Evolutionary conservation across 108 stramenopile genomes (phyloP).

Genomic region (Skeletonema tropicum): DNA sequence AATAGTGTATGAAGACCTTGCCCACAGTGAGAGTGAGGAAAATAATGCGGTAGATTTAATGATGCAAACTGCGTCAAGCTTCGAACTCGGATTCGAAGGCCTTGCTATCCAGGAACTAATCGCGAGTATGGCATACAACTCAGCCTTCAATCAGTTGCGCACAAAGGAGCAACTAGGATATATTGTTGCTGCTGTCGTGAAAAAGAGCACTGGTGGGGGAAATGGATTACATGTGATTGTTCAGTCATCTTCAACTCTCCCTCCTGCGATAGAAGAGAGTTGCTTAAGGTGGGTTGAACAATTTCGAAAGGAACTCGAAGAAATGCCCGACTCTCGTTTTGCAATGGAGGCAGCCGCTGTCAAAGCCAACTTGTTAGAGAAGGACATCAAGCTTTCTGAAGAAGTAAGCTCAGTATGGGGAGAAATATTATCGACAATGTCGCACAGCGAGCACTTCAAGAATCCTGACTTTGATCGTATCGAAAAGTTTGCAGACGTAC

Average conservation of each 20-base stretch:
- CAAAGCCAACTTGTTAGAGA: slow-evolving; percentile 75
- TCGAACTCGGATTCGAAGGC: slow-evolving; percentile 75
- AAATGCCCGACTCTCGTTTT: slow-evolving; percentile 68
- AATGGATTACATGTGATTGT: slow-evolving; percentile 76
- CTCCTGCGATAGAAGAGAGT: slow-evolving; percentile 74
- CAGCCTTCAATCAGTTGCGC: slow-evolving; percentile 83
- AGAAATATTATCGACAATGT: slow-evolving; percentile 61
- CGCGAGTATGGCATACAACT: slow-evolving; percentile 80
- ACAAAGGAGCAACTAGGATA: slow-evolving; percentile 91
- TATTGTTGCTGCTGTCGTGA: slow-evolving; percentile 77
- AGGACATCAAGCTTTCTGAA: slow-evolving; percentile 77
- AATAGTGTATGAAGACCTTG: slow-evolving; percentile 71
- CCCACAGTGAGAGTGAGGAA: slow-evolving; percentile 72
- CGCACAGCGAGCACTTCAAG: slow-evolving; percentile 55
- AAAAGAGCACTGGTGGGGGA: slow-evolving; percentile 74
- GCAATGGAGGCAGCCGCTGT: slow-evolving; percentile 81
- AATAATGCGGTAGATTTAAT: slow-evolving; percentile 82
- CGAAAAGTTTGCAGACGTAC: slow-evolving; percentile 71
- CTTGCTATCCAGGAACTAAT: slow-evolving; percentile 79
- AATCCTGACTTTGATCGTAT: slow-evolving; percentile 79
- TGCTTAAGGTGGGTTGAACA: slow-evolving; percentile 72
- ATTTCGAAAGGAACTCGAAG: slow-evolving; percentile 81
- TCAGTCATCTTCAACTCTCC: slow-evolving; percentile 67
- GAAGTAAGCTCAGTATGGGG: slow-evolving; percentile 76
- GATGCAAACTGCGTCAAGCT: slow-evolving; percentile 75